Evolutionary conservation across 1,284 basidiomycete species (phyloP).

Genomic region (Naganishia liquefaciens): DNA sequence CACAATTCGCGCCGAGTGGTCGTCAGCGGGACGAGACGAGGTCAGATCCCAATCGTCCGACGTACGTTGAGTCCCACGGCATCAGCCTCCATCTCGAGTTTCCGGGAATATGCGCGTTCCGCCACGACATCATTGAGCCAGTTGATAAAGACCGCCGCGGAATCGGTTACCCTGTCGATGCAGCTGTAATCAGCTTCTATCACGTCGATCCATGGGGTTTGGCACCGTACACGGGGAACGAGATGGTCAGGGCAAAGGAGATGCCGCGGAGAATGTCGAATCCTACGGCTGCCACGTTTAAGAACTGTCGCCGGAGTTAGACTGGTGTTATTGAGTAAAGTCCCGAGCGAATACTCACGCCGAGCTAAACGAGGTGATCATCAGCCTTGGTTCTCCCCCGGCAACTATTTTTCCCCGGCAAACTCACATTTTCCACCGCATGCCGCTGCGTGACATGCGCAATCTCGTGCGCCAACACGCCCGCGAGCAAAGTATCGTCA

Average conservation of each 20-base stretch:
- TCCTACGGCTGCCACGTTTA: constrained; percentile 57
- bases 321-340: neutral
- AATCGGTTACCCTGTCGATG: constrained; percentile 54
- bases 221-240: constrained; percentile 54
- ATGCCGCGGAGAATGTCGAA: constrained; percentile 59
- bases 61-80: constrained; percentile 56
- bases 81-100: constrained; percentile 60
- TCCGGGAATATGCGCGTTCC: constrained; percentile 57
- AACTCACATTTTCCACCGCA: constrained; percentile 57
- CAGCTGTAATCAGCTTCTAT: neutral
- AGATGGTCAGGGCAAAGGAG: constrained; percentile 57
- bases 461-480: constrained; percentile 57
- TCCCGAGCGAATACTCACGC: constrained; percentile 44
- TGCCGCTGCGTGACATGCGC: constrained; percentile 58
- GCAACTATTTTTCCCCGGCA: neutral
- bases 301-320: constrained; percentile 46
- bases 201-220: neutral
- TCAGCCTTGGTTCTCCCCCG: neutral
- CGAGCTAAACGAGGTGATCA: constrained; percentile 38
- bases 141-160: constrained; percentile 56
- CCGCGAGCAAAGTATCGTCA: constrained; percentile 57
- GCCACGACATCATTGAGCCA: constrained; percentile 58
- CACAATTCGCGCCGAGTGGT: neutral
- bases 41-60: neutral
- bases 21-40: neutral